Conservation (phyloP, 164 flowering plant species). For the Chimonanthus salicifolius region DNA sequence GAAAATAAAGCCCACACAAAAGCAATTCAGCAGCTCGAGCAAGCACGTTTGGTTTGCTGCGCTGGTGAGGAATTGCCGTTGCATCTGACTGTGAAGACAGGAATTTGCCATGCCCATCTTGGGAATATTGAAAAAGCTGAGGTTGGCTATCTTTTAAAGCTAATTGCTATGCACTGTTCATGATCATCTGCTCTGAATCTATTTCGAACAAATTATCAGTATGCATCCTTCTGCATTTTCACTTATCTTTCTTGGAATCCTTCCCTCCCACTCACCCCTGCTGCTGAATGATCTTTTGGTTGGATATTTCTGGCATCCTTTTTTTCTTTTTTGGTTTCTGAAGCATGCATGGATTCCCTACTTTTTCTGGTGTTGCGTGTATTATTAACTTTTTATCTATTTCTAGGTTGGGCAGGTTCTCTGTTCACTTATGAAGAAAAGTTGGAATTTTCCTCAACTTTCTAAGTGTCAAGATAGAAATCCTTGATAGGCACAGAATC, state of each 20-base stretch:
- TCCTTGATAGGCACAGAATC: no score
- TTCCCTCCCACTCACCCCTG: no score
- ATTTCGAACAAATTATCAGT: background rate
- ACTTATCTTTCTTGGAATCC: no score
- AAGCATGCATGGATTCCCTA: background rate
- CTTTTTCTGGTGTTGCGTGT: no score
- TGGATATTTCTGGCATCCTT: slow-evolving; percentile 1
- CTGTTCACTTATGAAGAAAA: no score
- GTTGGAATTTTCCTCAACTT: no score
- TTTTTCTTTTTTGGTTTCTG: background rate
- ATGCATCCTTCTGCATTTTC: background rate
- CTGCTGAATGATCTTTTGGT: background rate
- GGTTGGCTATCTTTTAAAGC: slow-evolving; percentile 25
- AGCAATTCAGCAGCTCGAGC: slow-evolving; percentile 66
- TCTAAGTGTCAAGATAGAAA: no score
- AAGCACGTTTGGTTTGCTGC: slow-evolving; percentile 28
- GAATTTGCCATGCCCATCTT: slow-evolving; percentile 64
- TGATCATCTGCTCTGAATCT: background rate
- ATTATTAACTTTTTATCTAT: no score
- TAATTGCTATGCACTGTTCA: background rate
- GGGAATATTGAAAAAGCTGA: slow-evolving; percentile 73
- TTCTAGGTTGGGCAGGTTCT: no score
- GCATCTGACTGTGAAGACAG: slow-evolving; percentile 50
- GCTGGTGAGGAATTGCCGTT: slow-evolving; percentile 45
- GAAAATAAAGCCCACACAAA: slow-evolving; percentile 34